A percentile compares a stretch with the other conserved stretches of the same genome.
Conservation (phyloP, 352 stramenopile species). For the Globisporangium parvum region DNA sequence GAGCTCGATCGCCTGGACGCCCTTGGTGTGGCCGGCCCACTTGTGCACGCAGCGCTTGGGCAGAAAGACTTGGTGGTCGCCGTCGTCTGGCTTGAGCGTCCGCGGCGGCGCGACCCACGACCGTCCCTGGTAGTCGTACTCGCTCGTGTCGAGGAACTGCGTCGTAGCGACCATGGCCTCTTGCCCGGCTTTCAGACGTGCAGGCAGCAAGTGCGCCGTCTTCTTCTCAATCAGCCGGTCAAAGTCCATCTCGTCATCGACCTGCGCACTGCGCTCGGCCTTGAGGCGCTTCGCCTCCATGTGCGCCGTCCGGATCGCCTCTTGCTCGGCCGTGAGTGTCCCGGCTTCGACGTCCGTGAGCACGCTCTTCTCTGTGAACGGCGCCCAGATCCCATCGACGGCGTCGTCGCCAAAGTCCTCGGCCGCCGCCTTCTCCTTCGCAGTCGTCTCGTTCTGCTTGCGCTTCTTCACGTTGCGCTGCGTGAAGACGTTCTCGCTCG, state of each 20-base stretch:
- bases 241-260: slow-evolving; percentile 82
- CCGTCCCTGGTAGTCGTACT: slow-evolving; percentile 95
- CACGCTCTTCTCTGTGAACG: slow-evolving; percentile 41
- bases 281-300: slow-evolving; percentile 58
- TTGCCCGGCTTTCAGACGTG: slow-evolving; percentile 57
- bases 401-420: slow-evolving; percentile 40
- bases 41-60: slow-evolving; percentile 97
- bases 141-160: slow-evolving; percentile 87
- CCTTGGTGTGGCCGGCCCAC: slow-evolving; percentile 96
- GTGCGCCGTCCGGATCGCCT: slow-evolving; percentile 37
- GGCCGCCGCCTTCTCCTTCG: slow-evolving; percentile 25
- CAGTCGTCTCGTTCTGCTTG: slow-evolving; percentile 28
- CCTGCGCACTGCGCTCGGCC: slow-evolving; percentile 31
- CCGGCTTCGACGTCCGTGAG: slow-evolving; percentile 46
- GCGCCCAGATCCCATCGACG: slow-evolving; percentile 57
- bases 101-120: slow-evolving; percentile 92
- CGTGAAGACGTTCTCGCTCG: slow-evolving; percentile 34
- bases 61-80: slow-evolving; percentile 93
- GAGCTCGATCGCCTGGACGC: slow-evolving; percentile 96
- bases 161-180: slow-evolving; percentile 54
- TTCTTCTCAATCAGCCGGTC: slow-evolving; percentile 88
- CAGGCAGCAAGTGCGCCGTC: slow-evolving; percentile 61
- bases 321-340: slow-evolving; percentile 48
- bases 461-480: slow-evolving; percentile 31
- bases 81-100: slow-evolving; percentile 67